A percentile compares a stretch with the other conserved stretches of the same genome.
phyloP scores from a whole-genome alignment of 768 basidiomycete species.

The Mycena vulgaris region DNA sequence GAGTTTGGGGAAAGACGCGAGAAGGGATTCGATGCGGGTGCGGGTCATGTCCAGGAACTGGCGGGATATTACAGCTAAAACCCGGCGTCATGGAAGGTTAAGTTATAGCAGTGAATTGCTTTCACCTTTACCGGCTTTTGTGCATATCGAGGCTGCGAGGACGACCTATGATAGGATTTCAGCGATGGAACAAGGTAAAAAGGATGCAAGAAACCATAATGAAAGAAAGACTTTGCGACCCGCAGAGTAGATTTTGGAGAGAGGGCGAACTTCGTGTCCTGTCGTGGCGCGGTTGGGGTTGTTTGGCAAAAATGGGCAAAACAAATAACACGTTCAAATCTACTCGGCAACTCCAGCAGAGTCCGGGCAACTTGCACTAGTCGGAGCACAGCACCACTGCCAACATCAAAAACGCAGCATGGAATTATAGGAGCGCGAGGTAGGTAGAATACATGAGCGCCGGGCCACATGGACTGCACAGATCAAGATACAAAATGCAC shows the following conservation, averaged over 20 bases:
- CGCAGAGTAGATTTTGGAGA: constrained; percentile 5
- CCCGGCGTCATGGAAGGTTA: constrained; percentile 1
- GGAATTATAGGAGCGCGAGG: neutral
- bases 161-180: constrained; percentile 74
- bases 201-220: neutral
- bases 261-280: constrained; percentile 30
- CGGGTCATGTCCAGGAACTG: constrained; percentile 96
- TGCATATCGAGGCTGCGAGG: constrained; percentile 94
- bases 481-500: neutral
- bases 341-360: no score
- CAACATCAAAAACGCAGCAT: no score
- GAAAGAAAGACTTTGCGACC: neutral
- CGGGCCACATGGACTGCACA: neutral
- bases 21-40: constrained; percentile 93
- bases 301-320: neutral
- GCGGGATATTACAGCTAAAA: constrained; percentile 91
- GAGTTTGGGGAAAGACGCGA: constrained; percentile 97
- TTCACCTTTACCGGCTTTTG: constrained; percentile 91
- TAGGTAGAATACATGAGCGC: neutral
- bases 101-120: neutral
- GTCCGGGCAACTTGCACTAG: no score
- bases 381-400: no score
- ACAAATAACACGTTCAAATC: neutral
- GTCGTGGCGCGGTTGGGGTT: neutral
- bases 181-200: neutral